These are phyloP conservation scores for Aureobasidium sp. DNA, from an alignment of 2,329 filamentous ascomycete species.

Conservation along the genomic window DNA sequence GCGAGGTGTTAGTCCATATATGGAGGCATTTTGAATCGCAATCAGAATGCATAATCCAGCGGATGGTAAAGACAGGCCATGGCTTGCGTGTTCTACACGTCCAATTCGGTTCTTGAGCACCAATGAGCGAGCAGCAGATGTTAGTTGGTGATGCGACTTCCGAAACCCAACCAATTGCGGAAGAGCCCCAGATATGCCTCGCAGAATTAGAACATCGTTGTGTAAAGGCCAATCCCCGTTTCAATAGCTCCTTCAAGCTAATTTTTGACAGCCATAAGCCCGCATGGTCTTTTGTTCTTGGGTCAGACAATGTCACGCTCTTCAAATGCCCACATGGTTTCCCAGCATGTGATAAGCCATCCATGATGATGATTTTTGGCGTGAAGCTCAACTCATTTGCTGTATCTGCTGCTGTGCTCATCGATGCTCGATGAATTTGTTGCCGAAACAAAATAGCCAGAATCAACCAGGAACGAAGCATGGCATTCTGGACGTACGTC, in stretches of 20 bases:
- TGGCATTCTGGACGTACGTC: constrained; percentile 11
- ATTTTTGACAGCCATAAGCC: not conserved
- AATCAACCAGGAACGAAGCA: not conserved
- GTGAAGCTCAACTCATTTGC: not conserved
- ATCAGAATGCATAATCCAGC: constrained; percentile 23
- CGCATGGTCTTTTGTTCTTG: not conserved
- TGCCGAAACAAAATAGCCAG: not conserved
- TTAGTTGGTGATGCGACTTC: constrained; percentile 33
- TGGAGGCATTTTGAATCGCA: constrained; percentile 14
- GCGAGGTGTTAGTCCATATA: constrained; percentile 56
- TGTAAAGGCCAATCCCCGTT: too few species aligned
- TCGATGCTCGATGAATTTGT: constrained; percentile 32
- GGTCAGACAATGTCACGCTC: not conserved
- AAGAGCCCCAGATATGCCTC: not conserved
- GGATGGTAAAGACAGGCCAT: constrained; percentile 24
- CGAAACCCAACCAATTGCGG: not conserved
- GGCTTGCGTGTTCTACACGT: constrained; percentile 1
- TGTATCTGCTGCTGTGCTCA: constrained; percentile 44
- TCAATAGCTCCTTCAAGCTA: constrained; percentile 1
- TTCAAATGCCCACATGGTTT: not conserved
- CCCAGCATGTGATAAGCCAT: not conserved
- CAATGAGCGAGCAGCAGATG: constrained; percentile 56
- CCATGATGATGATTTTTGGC: not conserved
- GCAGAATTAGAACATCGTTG: too few species aligned
- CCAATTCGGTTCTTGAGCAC: constrained; percentile 29